These are phyloP conservation scores for Cryoendolithus antarcticus DNA, from an alignment of 2,329 filamentous ascomycete species.

Conservation along the genomic window DNA sequence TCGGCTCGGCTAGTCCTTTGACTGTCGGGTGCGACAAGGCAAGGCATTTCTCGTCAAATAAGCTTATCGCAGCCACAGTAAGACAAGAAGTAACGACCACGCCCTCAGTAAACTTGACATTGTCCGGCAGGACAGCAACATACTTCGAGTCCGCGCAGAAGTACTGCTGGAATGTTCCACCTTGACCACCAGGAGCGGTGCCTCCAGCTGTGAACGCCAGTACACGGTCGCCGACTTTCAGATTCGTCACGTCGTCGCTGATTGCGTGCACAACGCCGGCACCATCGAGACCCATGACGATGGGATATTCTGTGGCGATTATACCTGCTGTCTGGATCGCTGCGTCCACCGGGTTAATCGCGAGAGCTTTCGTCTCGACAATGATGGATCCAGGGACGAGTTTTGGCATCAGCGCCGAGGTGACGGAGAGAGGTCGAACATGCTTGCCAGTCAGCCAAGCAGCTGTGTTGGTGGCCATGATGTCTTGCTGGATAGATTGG, in stretches of 20 bases:
- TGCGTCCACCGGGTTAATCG: conserved; percentile 29
- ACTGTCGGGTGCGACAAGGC: conserved; percentile 6
- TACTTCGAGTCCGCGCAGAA: conserved; percentile 7
- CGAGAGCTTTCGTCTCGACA: conserved; percentile 24
- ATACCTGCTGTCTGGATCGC: conserved; percentile 19
- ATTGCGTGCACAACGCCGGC: conserved; percentile 8
- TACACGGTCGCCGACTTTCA: neutral
- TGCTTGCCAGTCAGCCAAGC: conserved; percentile 2
- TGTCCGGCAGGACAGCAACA: conserved; percentile 9
- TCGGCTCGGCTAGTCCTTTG: conserved; percentile 5
- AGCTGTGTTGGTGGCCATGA: conserved; percentile 4
- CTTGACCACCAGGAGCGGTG: conserved; percentile 8
- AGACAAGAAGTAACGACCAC: conserved; percentile 12
- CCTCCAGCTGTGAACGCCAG: conserved; percentile 10
- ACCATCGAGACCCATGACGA: conserved; percentile 18
- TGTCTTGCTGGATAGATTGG: no score
- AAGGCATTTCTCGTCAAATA: conserved; percentile 9
- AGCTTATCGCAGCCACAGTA: conserved; percentile 10
- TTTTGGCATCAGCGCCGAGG: conserved; percentile 11
- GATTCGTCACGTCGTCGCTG: neutral
- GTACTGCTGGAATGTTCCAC: conserved; percentile 15
- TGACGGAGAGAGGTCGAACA: conserved; percentile 7
- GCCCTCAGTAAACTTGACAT: conserved; percentile 10
- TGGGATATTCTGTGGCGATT: conserved; percentile 14
- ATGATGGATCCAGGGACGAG: conserved; percentile 20